Percentiles rank a stretch among this genome's conserved stretches.
Evolutionary conservation across 208 protist genomes (phyloP).

Genomic region (Wallacemonas rigidus): DNA sequence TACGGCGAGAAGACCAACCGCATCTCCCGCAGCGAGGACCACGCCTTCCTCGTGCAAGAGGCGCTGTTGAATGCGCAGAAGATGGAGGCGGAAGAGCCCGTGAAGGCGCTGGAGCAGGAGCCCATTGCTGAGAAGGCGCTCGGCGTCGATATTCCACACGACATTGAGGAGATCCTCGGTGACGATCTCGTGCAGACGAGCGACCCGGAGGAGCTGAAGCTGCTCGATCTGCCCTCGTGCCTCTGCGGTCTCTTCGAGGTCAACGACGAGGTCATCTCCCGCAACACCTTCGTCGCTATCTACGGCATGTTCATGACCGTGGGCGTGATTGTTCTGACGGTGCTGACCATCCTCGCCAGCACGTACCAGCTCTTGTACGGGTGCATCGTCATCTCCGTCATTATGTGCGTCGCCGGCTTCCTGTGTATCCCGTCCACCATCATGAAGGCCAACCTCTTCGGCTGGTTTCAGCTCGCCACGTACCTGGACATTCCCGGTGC

Average conservation of each 20-base stretch:
- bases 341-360: constrained; percentile 28
- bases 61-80: no score
- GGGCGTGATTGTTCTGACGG: constrained; percentile 29
- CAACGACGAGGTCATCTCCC: constrained; percentile 36
- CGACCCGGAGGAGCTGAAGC: background rate
- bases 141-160: no score
- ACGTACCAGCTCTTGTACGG: constrained; percentile 29
- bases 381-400: constrained; percentile 16
- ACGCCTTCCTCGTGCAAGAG: no score
- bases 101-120: no score
- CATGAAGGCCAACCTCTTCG: constrained; percentile 42
- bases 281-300: constrained; percentile 33
- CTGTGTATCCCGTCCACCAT: constrained; percentile 36
- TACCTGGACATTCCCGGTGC: constrained; percentile 51
- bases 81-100: background rate
- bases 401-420: constrained; percentile 31
- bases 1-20: constrained; percentile 36
- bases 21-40: constrained; percentile 22
- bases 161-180: no score
- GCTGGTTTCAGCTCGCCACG: constrained; percentile 34
- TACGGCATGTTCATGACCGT: constrained; percentile 38
- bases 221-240: constrained; percentile 3
- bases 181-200: constrained; percentile 2
- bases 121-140: no score
- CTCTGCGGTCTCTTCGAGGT: constrained; percentile 41